Evolutionary conservation across 495 filamentous ascomycete species (phyloP).

Genomic region (Neurospora tetrasperma): DNA sequence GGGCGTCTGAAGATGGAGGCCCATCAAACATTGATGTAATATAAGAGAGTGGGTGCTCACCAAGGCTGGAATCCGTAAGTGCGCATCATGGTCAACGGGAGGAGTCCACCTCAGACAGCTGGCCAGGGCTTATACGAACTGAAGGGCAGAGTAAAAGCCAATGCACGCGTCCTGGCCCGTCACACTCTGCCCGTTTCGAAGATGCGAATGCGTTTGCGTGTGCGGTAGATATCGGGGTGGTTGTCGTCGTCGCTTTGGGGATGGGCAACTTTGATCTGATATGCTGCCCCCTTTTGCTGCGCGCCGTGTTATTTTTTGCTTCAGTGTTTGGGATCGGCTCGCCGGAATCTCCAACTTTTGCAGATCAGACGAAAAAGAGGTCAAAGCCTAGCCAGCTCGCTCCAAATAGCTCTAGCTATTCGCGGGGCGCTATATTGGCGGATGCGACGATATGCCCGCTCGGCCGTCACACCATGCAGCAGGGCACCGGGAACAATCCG

Average conservation of each 20-base stretch:
- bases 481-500: background rate
- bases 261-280: background rate
- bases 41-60: conserved; percentile 12
- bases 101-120: background rate
- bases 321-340: background rate
- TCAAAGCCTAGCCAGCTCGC: background rate
- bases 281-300: conserved; percentile 1
- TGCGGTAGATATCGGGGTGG: background rate
- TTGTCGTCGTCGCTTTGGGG: background rate
- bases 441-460: conserved; percentile 12
- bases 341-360: background rate
- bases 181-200: background rate
- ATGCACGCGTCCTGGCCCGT: background rate
- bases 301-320: background rate
- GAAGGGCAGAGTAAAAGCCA: background rate
- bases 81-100: conserved; percentile 17
- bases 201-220: background rate
- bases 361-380: background rate
- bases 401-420: conserved; percentile 9
- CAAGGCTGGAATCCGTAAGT: conserved; percentile 21
- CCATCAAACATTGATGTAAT: background rate
- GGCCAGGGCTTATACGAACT: background rate
- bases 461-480: conserved; percentile 18
- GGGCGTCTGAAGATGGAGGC: background rate
- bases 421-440: conserved; percentile 20